Base-by-base conservation (phyloP, 176 grass and related monocot species). In the Oryza brachyantha region DNA sequence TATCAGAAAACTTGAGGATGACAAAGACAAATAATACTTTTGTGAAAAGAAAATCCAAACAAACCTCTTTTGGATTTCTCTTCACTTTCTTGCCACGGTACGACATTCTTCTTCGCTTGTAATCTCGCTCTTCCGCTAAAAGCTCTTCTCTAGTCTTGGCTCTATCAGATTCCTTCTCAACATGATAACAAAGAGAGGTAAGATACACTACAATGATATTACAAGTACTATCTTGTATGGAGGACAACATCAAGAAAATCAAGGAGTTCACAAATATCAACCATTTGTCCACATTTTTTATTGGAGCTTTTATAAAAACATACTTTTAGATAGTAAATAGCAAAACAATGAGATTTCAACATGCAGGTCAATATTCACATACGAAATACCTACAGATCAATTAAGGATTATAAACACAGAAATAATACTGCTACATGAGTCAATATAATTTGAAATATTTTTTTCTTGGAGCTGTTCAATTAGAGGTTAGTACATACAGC, bases 121-220 rank as follows among this genome's bases (percentile, higher is more conserved):
- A 98, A 94, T 98, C 95, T 71, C 95, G 83, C 82, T 98, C 95
- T 84, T 98, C 95, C 75, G 95, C 95, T 93, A 98, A 83, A 40
- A 98, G 84, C 70, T 98, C 92, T 65, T 94, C 95, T 76, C 24
- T 98, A 79, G 95, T 93, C 87, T 93, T 98, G 60, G 70, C 37
- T 83, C 84, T 87, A 76, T 80, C 85, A 77, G 57, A 85, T 84
- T 79, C 91, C 95, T 97, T 84, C 59, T 66, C 42, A 70, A 61
- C 5, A 55, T 12, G 7, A 5, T n/a, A 26, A 71, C 3, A 68
- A 45, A 83, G 27, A 40, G 0, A 85, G 13, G 5, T 16, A 66
- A 45, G 13, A 78, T 77, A 48, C 16, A 6, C 35, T 19, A 61
- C 50, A 74, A 42, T 14, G 16, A 62, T 48, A 40, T 34, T 85